phyloP scores from a whole-genome alignment of 306 rosid species.

The Hippophae tibetana region DNA sequence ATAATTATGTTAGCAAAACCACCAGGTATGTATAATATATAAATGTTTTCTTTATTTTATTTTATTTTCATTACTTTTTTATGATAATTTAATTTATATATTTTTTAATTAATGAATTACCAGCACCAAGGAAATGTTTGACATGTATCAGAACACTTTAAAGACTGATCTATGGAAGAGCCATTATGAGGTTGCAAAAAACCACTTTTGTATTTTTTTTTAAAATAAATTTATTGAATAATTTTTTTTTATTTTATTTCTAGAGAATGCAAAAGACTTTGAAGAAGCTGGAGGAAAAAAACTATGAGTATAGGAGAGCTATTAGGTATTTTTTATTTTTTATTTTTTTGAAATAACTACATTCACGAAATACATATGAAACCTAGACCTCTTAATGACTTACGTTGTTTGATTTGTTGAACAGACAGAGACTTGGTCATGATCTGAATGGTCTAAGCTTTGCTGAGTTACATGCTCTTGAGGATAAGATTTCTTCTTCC shows the following conservation, averaged over 20 bases:
- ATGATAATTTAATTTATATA: not conserved
- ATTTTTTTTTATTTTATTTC: not conserved
- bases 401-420: not conserved
- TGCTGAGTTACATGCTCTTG: conserved; percentile 48
- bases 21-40: conserved; percentile 25
- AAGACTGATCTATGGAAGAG: conserved; percentile 59
- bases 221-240: not conserved
- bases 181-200: conserved; percentile 51
- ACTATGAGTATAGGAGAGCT: conserved; percentile 53
- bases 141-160: conserved; percentile 49
- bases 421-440: conserved; percentile 67
- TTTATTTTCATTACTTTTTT: not conserved
- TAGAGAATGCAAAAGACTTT: conserved; percentile 58
- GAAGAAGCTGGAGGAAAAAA: conserved; percentile 50
- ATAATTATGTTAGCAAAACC: conserved; percentile 52
- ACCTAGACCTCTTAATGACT: no score
- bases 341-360: no score
- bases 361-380: no score
- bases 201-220: not conserved
- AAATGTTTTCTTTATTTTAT: not conserved
- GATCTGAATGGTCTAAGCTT: conserved; percentile 39
- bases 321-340: conserved; percentile 37
- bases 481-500: conserved; percentile 36
- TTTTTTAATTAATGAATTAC: not conserved
- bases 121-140: conserved; percentile 55